Evolutionary conservation across 768 basidiomycete species (phyloP).

Genomic region (Xerocomus spinulosus): DNA sequence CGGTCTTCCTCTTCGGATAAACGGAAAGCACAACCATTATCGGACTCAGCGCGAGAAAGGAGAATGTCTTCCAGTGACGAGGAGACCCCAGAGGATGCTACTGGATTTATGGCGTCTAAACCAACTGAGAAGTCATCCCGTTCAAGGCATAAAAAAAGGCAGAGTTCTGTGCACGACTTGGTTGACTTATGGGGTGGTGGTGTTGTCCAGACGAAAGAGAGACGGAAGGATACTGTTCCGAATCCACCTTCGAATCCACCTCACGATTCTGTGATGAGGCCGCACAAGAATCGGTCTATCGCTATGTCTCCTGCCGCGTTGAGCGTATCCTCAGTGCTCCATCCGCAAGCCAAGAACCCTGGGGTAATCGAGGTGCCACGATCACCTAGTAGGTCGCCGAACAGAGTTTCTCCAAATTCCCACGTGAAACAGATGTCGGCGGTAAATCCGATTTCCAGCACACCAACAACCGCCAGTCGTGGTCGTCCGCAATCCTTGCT

Average conservation of each 20-base stretch:
- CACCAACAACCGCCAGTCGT: slow-evolving; percentile 37
- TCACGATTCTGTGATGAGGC: slow-evolving; percentile 13
- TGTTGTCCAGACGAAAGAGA: slow-evolving; percentile 40
- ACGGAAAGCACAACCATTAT: slow-evolving; percentile 41
- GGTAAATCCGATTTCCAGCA: slow-evolving; percentile 18
- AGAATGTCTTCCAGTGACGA: slow-evolving; percentile 54
- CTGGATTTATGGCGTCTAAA: slow-evolving; percentile 24
- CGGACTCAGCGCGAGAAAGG: slow-evolving; percentile 22
- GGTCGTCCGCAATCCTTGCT: slow-evolving; percentile 82
- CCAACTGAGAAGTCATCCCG: slow-evolving; percentile 21
- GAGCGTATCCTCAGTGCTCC: slow-evolving; percentile 23
- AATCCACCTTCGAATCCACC: slow-evolving; percentile 16
- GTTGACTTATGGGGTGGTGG: slow-evolving; percentile 75
- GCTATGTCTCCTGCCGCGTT: slow-evolving; percentile 14
- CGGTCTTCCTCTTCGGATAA: slow-evolving; percentile 40
- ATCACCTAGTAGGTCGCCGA: slow-evolving; percentile 30
- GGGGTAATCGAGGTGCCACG: slow-evolving; percentile 17
- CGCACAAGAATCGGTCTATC: slow-evolving; percentile 19
- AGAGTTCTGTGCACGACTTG: slow-evolving; percentile 80
- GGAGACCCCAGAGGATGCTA: slow-evolving; percentile 47
- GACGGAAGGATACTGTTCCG: slow-evolving; percentile 26
- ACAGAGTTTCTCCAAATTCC: slow-evolving; percentile 23
- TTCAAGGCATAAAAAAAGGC: slow-evolving; percentile 45
- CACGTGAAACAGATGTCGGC: slow-evolving; percentile 31
- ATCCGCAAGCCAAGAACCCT: slow-evolving; percentile 17